phyloP scores from a whole-genome alignment of 2,329 filamentous ascomycete species.

The Colletotrichum cuscutae region DNA sequence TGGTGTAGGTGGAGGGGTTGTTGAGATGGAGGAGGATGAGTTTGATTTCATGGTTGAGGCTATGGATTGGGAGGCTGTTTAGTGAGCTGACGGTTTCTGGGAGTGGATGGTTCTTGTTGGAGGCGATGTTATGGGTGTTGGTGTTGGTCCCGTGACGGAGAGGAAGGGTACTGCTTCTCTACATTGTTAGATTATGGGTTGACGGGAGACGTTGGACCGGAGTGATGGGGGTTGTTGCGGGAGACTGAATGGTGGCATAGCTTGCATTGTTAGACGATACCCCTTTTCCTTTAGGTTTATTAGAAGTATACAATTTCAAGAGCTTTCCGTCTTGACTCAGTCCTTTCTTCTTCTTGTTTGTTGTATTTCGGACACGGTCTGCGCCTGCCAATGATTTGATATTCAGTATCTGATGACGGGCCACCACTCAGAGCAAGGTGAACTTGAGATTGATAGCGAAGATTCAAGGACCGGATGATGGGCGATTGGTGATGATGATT shows the following conservation, averaged over 20 bases:
- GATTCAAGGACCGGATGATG: too few relatives aligned
- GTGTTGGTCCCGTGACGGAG: too few relatives aligned
- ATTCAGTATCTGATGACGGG: too few relatives aligned
- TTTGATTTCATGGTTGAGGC: constrained; percentile 70
- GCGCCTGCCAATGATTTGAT: too few relatives aligned
- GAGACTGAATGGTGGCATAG: background rate
- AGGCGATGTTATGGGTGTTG: too few relatives aligned
- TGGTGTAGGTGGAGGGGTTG: background rate
- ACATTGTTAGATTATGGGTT: accelerated
- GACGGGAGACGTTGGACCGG: background rate
- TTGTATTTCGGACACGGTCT: too few relatives aligned
- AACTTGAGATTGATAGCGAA: too few relatives aligned
- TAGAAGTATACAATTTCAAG: background rate
- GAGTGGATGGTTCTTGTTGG: background rate
- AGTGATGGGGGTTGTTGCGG: background rate
- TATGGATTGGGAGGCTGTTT: constrained; percentile 65
- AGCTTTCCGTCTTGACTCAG: background rate
- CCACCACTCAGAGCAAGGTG: too few relatives aligned
- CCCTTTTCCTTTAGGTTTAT: background rate
- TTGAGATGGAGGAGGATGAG: constrained; percentile 48
- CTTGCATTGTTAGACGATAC: constrained; percentile 29
- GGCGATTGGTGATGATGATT: too few relatives aligned
- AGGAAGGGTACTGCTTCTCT: background rate
- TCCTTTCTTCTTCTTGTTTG: too few relatives aligned
- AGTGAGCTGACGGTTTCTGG: background rate